A percentile compares a stretch with the other conserved stretches of the same genome.
phyloP scores from a whole-genome alignment of 2,329 filamentous ascomycete species.

The Sphaerulina vaccinii region DNA sequence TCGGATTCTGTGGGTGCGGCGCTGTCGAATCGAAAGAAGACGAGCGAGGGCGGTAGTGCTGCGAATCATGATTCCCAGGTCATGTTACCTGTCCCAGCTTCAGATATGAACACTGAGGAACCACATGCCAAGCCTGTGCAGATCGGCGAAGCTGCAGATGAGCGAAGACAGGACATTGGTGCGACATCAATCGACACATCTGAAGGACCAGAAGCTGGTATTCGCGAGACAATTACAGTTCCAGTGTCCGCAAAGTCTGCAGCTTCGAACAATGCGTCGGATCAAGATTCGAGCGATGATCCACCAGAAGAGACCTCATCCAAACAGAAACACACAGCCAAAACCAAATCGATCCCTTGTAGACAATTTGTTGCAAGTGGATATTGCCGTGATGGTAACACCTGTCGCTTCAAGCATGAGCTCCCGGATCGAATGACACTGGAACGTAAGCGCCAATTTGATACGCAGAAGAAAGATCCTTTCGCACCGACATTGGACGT shows the following conservation, averaged over 20 bases:
- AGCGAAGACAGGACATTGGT: not conserved
- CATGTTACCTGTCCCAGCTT: not conserved
- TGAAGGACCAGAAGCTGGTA: not conserved
- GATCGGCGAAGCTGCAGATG: not conserved
- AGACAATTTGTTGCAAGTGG: slow-evolving; percentile 35
- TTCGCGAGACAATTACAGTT: not conserved
- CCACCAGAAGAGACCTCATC: slow-evolving; percentile 42
- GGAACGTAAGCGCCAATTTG: slow-evolving; percentile 1
- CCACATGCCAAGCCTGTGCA: not conserved
- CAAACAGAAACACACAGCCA: slow-evolving; percentile 29
- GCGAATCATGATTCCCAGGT: not conserved
- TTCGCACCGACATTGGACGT: slow-evolving; percentile 23
- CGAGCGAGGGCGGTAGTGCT: not conserved
- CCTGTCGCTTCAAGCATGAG: slow-evolving; percentile 37
- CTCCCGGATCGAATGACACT: slow-evolving; percentile 6
- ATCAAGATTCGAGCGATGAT: slow-evolving; percentile 9
- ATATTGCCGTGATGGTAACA: slow-evolving; percentile 35
- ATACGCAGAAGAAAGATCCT: slow-evolving; percentile 17
- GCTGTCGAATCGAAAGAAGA: not conserved
- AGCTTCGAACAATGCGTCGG: not conserved
- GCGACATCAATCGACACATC: not conserved
- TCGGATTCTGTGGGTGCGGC: not conserved
- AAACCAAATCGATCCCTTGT: slow-evolving; percentile 25
- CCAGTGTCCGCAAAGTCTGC: too few relatives aligned
- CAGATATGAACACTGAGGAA: not conserved